Percentiles rank a stretch among this genome's conserved stretches.
Evolutionary conservation across 2,329 filamentous ascomycete species (phyloP).

Genomic region (Colletotrichum noveboracense): DNA sequence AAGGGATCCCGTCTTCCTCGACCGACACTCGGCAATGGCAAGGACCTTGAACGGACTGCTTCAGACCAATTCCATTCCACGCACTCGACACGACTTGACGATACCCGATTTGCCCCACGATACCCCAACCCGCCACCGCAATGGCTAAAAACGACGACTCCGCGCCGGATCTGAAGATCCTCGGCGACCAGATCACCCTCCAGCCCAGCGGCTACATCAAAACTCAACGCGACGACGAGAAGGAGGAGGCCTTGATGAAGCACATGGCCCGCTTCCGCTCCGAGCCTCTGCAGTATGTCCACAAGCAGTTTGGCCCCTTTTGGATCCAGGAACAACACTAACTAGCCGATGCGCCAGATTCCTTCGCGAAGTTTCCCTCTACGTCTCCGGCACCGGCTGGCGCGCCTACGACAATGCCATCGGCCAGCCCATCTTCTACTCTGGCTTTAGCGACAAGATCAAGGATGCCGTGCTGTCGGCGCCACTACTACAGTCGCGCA

Average conservation of each 20-base stretch:
- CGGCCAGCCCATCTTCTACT: constrained; percentile 92
- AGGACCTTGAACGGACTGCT: constrained; percentile 9
- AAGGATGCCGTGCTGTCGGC: constrained; percentile 78
- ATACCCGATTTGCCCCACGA: background rate
- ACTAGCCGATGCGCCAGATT: constrained; percentile 60
- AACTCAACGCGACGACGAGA: constrained; percentile 51
- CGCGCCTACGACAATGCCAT: constrained; percentile 90
- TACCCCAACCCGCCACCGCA: background rate
- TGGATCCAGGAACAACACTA: constrained; percentile 13
- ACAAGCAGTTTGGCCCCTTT: background rate
- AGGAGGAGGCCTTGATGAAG: constrained; percentile 75
- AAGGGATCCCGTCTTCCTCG: background rate
- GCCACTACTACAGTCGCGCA: constrained; percentile 75
- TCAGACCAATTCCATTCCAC: background rate
- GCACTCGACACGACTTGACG: background rate
- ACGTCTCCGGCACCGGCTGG: constrained; percentile 94
- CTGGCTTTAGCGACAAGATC: constrained; percentile 91
- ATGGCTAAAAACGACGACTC: constrained; percentile 46
- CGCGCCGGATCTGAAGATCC: constrained; percentile 78
- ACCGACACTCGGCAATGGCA: constrained; percentile 9
- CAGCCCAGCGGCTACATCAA: constrained; percentile 74
- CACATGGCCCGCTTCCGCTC: constrained; percentile 87
- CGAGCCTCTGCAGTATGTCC: constrained; percentile 62
- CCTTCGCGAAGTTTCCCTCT: constrained; percentile 89
- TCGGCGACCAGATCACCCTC: constrained; percentile 75